Base-by-base conservation (phyloP, 768 basidiomycete genomes). In the Ramaria rubella region DNA sequence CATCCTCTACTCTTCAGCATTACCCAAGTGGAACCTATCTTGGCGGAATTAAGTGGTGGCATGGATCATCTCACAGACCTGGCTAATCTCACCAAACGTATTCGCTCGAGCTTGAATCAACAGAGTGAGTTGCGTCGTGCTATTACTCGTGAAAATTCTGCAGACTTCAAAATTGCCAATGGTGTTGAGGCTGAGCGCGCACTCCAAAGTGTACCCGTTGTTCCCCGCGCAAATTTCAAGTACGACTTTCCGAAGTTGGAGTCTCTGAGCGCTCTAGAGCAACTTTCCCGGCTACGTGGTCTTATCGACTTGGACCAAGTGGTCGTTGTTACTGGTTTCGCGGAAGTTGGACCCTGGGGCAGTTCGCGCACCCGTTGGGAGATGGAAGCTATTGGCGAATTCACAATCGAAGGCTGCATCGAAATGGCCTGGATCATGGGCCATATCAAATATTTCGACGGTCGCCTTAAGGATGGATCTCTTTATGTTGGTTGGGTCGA, bases 341-440 rank as follows among this genome's bases (percentile, higher is more conserved):
- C 89, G 29, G 96, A 99, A 70, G 92, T 98, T 50, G 89, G 96
- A 2, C 96, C 96, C 12, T 99, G 95, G 94, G 96, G 96, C 62
- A 94, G 91, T 67, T 89, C 95, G 15, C 85, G 96, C 58, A 99
- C 96, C 2, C 84, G 96, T 58, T 99, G 96, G 96, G 96, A 99
- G 75, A 98, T 99, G 94, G 96, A 99, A 68, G 94, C 94, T 45
- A 81, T 84, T 45, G 95, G 96, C n/a, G 86, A 95, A 66, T 87
- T 98, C 71, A 94, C 94, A 1, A 94, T 98, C 63, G 88, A 96
- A 70, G 96, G 96, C 19, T 92, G 91, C 66, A 96, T 99, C 65
- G 96, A 99, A 75, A 95, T 99, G 90, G 94, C 95, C 2, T 99
- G 95, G 94, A 86, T 98, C 72, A 98, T 94, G 91, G 95, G 96